A percentile compares a stretch with the other conserved stretches of the same genome.
Conservation (phyloP, 306 rosid genomes). For the Acacia acuminata region DNA sequence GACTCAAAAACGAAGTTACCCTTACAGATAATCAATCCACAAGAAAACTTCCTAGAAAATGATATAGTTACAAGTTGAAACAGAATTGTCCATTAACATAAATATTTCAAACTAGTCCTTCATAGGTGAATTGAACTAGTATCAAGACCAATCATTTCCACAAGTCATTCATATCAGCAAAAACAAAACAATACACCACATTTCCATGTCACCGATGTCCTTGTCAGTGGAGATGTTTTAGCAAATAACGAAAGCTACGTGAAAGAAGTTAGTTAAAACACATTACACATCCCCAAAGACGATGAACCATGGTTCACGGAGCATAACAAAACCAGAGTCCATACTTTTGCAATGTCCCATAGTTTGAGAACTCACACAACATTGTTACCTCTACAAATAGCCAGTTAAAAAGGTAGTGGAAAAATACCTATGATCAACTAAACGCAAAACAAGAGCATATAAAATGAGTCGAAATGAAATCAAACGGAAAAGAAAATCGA, state of each 20-base stretch:
- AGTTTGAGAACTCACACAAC: not conserved
- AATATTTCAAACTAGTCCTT: not conserved
- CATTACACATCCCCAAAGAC: not conserved
- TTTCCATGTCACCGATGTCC: not conserved
- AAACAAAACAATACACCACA: not conserved
- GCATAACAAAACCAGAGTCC: not conserved
- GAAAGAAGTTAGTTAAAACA: not conserved
- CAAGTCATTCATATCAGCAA: not conserved
- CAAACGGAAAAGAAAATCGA: not conserved
- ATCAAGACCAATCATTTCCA: not conserved
- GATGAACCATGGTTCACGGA: not conserved
- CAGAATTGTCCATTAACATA: not conserved
- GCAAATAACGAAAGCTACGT: not conserved
- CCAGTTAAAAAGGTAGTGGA: not conserved
- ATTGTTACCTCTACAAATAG: not conserved
- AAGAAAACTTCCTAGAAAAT: not conserved
- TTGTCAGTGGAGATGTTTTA: not conserved
- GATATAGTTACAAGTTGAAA: not conserved
- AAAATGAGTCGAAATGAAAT: not conserved
- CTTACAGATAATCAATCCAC: not conserved
- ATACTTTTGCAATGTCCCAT: not conserved
- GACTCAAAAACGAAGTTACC: not conserved
- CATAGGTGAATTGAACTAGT: not conserved
- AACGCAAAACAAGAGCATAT: not conserved
- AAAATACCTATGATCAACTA: not conserved